These are phyloP conservation scores for Scutellaria baicalensis DNA, from an alignment of 257 asterid genomes.

Conservation along the genomic window DNA sequence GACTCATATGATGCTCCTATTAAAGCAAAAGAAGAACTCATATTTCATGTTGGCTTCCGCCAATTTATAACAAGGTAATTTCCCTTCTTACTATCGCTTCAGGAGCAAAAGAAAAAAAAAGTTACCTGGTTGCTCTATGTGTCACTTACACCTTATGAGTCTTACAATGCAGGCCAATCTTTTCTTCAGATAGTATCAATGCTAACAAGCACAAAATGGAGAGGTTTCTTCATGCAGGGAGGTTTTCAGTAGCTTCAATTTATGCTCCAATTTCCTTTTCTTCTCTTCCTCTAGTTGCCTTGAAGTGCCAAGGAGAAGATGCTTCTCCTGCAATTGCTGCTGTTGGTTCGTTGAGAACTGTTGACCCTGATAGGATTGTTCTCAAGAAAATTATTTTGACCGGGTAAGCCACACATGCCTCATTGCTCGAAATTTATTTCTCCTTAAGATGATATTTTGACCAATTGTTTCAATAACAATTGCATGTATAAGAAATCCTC, in stretches of 20 bases:
- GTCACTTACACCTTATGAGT: conserved; percentile 5
- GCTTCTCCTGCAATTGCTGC: conserved; percentile 68
- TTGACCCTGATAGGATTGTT: conserved; percentile 76
- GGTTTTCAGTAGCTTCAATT: conserved; percentile 77
- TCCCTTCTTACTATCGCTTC: background rate
- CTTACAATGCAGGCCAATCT: conserved; percentile 64
- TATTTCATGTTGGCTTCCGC: conserved; percentile 94
- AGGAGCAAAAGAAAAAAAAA: background rate
- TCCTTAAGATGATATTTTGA: background rate
- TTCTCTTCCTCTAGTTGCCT: conserved; percentile 68
- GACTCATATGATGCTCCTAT: conserved; percentile 77
- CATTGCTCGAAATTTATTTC: background rate
- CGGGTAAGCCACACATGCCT: conserved; percentile 50
- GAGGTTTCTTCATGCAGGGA: conserved; percentile 92
- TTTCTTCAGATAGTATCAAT: conserved; percentile 67
- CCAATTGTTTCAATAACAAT: too few species aligned
- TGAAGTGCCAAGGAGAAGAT: conserved; percentile 55
- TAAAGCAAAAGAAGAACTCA: conserved; percentile 88
- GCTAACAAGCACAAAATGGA: conserved; percentile 94
- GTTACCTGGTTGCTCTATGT: background rate
- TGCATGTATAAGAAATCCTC: too few species aligned
- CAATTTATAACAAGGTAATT: conserved; percentile 65
- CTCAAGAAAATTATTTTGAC: conserved; percentile 87
- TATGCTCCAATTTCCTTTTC: conserved; percentile 84
- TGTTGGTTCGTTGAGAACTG: conserved; percentile 71